A percentile compares a stretch with the other conserved stretches of the same genome.
phyloP scores from a whole-genome alignment of 176 grass and related monocot species.

The Eremochloa ophiuroides region DNA sequence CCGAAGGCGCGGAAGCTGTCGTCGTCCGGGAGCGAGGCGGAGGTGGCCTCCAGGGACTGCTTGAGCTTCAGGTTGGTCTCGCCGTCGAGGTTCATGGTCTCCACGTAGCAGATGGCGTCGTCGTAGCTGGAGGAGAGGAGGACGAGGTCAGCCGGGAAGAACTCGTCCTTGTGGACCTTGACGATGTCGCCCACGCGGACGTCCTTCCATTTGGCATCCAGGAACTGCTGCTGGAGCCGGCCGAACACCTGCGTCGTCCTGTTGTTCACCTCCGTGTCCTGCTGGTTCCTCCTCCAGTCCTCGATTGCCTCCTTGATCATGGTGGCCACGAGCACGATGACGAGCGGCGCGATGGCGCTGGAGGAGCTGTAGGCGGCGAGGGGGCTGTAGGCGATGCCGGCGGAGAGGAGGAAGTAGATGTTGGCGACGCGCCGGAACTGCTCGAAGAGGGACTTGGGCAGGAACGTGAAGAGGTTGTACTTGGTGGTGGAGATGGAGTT shows the following conservation, averaged over 20 bases:
- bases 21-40: slow-evolving; percentile 35
- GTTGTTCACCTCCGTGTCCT: slow-evolving; percentile 83
- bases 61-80: slow-evolving; percentile 97
- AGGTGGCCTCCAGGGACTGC: slow-evolving; percentile 59
- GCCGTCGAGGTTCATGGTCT: slow-evolving; percentile 95
- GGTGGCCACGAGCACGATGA: slow-evolving; percentile 56
- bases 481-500: slow-evolving; percentile 88
- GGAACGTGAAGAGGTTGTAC: slow-evolving; percentile 63
- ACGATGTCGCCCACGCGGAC: slow-evolving; percentile 70
- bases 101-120: slow-evolving; percentile 82
- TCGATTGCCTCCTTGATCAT: slow-evolving; percentile 89
- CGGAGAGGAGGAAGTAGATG: slow-evolving; percentile 68
- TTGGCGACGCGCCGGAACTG: slow-evolving; percentile 91
- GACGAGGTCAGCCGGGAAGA: slow-evolving; percentile 87
- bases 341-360: slow-evolving; percentile 47
- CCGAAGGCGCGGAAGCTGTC: slow-evolving; percentile 24
- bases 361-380: slow-evolving; percentile 50
- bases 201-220: slow-evolving; percentile 66
- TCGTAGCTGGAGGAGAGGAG: slow-evolving; percentile 86
- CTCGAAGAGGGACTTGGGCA: slow-evolving; percentile 91
- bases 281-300: slow-evolving; percentile 62
- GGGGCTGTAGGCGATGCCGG: slow-evolving; percentile 34
- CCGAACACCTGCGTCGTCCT: slow-evolving; percentile 38
- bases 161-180: slow-evolving; percentile 82
- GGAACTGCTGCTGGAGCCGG: too few species aligned